Base-by-base conservation (phyloP, 805 yeast genomes). In the Candida morakotiae region DNA sequence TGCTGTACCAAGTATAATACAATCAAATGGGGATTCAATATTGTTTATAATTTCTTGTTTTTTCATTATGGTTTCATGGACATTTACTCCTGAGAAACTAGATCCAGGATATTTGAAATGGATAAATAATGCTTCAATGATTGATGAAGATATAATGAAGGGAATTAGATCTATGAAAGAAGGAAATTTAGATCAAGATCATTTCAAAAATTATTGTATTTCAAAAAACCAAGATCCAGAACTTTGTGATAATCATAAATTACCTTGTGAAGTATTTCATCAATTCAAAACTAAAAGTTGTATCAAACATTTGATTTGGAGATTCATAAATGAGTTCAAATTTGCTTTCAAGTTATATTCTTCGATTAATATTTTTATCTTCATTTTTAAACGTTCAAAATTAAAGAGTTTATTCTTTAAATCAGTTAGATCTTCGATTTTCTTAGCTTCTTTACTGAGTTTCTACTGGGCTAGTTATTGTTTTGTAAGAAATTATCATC, bases 71-170 rank as follows among this genome's bases (percentile, higher is more conserved):
- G 52, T 35, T 35, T 37, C 55, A 14, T 60, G 64, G 64, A 55
- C 58, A 35, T 59, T 44, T 50, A 37, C 51, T 34, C 73, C 72
- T 2, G 52, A 55, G 5, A 46, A 47, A 19, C 50, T 69, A 18
- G 65, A 70, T 9, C 61, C 57, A 3, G 56, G 64, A 5, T 69
- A 69, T 44, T 48, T 56, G 24, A 48, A 51, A 34, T 69, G 75
- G 75, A 68, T 69, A 44, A 60, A 73, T 3, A 54, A 55, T 28
- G 70, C 70, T 9, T 71, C 74, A 7, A 52, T 59, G 34, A 60
- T 69, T 61, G 73, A 69, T 42, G 47, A 48, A 18, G 68, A 57
- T 25, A 40, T 69, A 13, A 47, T 64, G 5, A 37, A 46, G 11
- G 55, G 58, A 4, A 54, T 69, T 19, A 46, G 59, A 26, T 39